Evolutionary conservation across 1,139 yeast species (phyloP).

Genomic region (Diutina pseudorugosa): DNA sequence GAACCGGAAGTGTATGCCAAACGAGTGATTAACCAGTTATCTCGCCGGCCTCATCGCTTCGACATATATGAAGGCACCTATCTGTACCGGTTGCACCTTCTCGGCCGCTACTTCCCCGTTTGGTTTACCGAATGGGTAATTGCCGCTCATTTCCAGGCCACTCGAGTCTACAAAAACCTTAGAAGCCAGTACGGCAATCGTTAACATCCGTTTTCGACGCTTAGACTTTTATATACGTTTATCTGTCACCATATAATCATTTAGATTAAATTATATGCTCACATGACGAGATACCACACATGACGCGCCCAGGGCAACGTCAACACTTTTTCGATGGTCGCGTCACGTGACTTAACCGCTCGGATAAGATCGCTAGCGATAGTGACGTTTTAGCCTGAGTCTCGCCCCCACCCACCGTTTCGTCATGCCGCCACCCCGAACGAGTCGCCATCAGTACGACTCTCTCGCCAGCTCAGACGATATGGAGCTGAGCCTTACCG

Average conservation of each 20-base stretch:
- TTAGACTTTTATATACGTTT: background rate
- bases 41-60: slow-evolving; percentile 13
- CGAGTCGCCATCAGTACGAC: background rate
- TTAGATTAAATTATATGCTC: background rate
- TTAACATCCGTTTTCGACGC: too few relatives aligned
- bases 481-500: background rate
- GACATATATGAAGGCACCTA: slow-evolving; percentile 19
- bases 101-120: slow-evolving; percentile 17
- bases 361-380: background rate
- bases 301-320: background rate
- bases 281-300: background rate
- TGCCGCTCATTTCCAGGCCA: background rate
- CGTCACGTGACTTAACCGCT: background rate
- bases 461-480: background rate
- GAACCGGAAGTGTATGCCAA: slow-evolving; percentile 22
- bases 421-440: background rate
- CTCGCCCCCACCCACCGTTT: background rate
- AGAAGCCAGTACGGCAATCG: background rate
- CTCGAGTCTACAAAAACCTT: background rate
- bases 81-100: slow-evolving; percentile 14
- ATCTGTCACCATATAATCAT: too few relatives aligned
- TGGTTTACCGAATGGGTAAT: slow-evolving; percentile 6
- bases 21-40: slow-evolving; percentile 16
- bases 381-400: background rate
- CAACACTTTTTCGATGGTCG: background rate